phyloP scores from a whole-genome alignment of 2,329 filamentous ascomycete genomes.

The Penicillium sp. region DNA sequence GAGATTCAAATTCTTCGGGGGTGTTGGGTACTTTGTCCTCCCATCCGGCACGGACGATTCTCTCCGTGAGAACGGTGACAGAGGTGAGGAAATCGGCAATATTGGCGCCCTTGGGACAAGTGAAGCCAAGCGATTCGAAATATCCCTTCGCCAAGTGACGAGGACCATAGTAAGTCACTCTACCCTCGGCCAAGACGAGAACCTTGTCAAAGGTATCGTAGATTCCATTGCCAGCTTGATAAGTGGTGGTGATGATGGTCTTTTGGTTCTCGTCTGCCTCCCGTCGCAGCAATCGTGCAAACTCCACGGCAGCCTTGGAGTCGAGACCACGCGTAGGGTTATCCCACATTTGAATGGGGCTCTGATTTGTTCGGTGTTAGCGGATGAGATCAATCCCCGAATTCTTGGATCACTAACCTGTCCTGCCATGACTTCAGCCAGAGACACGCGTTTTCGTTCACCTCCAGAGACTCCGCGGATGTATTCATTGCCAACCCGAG shows the following conservation, averaged over 20 bases:
- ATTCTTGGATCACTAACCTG: slow-evolving; percentile 37
- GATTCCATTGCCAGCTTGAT: slow-evolving; percentile 70
- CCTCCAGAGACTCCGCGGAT: slow-evolving; percentile 69
- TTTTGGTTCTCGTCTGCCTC: slow-evolving; percentile 64
- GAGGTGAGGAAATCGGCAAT: slow-evolving; percentile 68
- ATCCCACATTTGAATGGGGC: slow-evolving; percentile 66
- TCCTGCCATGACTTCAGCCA: slow-evolving; percentile 62
- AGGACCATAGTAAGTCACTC: slow-evolving; percentile 66
- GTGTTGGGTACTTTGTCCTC: slow-evolving; percentile 38
- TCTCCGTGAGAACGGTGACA: slow-evolving; percentile 60
- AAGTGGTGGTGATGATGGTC: slow-evolving; percentile 64
- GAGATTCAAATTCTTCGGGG: slow-evolving; percentile 49
- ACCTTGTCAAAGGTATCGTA: slow-evolving; percentile 72
- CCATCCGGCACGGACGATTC: slow-evolving; percentile 42
- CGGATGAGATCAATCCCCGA: background rate
- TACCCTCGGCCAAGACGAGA: slow-evolving; percentile 66
- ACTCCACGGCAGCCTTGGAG: slow-evolving; percentile 65
- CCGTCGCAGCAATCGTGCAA: slow-evolving; percentile 59
- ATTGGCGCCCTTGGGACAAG: slow-evolving; percentile 64
- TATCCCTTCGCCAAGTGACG: slow-evolving; percentile 60
- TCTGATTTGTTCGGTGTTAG: slow-evolving; percentile 21
- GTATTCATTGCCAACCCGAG: slow-evolving; percentile 68
- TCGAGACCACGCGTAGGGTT: slow-evolving; percentile 68
- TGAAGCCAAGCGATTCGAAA: slow-evolving; percentile 66
- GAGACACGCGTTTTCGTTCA: slow-evolving; percentile 69